Conservation (phyloP, 2,329 filamentous ascomycete genomes). For the Apiospora rasikravindrae region DNA sequence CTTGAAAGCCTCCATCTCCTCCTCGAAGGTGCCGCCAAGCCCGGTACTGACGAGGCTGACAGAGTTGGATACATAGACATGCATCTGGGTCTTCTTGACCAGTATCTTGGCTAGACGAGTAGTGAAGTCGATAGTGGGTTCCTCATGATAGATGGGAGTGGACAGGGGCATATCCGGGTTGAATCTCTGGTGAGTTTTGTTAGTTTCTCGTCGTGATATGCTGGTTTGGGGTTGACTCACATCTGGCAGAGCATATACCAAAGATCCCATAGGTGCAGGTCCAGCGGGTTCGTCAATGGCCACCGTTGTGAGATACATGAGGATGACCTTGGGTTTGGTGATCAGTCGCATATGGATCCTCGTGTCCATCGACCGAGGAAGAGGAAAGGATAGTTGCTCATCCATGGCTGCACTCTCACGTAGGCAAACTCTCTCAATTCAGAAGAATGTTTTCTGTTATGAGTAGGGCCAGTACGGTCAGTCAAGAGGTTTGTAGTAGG, state of each 20-base stretch:
- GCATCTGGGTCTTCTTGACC: constrained; percentile 72
- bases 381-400: constrained; percentile 60
- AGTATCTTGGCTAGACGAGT: constrained; percentile 83
- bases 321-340: constrained; percentile 60
- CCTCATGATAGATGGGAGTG: constrained; percentile 78
- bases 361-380: constrained; percentile 65
- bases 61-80: constrained; percentile 91
- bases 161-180: constrained; percentile 68
- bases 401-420: constrained; percentile 22
- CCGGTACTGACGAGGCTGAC: constrained; percentile 76
- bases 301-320: constrained; percentile 67
- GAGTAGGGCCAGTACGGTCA: background rate
- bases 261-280: constrained; percentile 74
- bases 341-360: constrained; percentile 66
- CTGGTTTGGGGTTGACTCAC: constrained; percentile 53
- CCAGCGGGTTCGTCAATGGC: constrained; percentile 56
- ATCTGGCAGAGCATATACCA: constrained; percentile 92
- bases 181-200: constrained; percentile 47
- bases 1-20: constrained; percentile 90
- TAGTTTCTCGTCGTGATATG: constrained; percentile 22
- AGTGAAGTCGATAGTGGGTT: constrained; percentile 83
- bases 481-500: background rate
- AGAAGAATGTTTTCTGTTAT: background rate
- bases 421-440: no score
- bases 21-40: constrained; percentile 82